phyloP scores from a whole-genome alignment of 306 rosid genomes.

The Cicer judaicum region DNA sequence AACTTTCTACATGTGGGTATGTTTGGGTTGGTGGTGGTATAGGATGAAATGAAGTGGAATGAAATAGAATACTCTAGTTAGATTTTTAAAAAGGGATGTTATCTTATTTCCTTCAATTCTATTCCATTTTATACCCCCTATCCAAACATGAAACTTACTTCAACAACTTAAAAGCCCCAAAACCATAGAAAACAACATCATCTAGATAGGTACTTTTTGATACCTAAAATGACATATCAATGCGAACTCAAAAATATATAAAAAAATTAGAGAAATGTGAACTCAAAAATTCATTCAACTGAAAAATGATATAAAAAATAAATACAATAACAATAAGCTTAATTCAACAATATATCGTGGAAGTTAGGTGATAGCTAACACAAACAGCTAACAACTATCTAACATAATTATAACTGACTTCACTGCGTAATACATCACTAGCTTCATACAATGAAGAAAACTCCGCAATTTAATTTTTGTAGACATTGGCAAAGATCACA shows the following conservation, averaged over 20 bases:
- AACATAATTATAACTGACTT: not conserved
- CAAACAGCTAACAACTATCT: not conserved
- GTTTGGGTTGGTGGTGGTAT: too few relatives aligned
- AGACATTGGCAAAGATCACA: not conserved
- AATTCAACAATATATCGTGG: not conserved
- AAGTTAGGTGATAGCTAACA: not conserved
- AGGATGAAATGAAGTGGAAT: too few relatives aligned
- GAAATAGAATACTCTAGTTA: too few relatives aligned
- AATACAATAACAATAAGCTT: not conserved
- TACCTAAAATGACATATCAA: conserved; percentile 2
- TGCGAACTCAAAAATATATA: too few relatives aligned
- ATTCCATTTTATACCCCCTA: too few relatives aligned
- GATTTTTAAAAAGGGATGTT: too few relatives aligned
- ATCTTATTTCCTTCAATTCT: too few relatives aligned
- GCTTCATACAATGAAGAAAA: conserved; percentile 33
- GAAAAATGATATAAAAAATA: not conserved
- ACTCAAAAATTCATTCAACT: not conserved
- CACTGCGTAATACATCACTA: not conserved
- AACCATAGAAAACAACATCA: conserved; percentile 18
- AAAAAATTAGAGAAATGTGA: not conserved
- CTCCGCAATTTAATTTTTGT: not conserved
- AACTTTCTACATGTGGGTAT: not conserved
- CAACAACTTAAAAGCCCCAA: conserved; percentile 24
- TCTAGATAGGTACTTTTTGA: not conserved
- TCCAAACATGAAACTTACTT: conserved; percentile 11